Base-by-base conservation (phyloP, 495 filamentous ascomycete genomes). In the Alectoria sarmentosa region DNA sequence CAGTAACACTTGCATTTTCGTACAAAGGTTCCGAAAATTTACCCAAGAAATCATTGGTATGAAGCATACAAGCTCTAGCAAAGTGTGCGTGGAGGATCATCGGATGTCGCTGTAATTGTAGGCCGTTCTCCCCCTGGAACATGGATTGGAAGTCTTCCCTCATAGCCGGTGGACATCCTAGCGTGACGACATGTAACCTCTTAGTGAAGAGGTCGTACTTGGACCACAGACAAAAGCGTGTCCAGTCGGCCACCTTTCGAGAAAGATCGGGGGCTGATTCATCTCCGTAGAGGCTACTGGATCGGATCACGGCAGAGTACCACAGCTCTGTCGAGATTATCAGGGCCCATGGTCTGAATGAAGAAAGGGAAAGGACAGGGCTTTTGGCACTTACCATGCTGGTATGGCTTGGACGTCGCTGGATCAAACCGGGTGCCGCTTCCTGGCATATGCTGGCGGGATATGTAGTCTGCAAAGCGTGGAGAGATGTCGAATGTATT, bases 231-330 rank as follows among this genome's bases (percentile, higher is more conserved):
- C 10, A 32, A 30, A 64, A 64, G n/a, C 52, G 55, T 34, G 26
- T 58, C 56, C 56, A 58, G 26, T 58, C 56, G 34, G 36, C 56
- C 36, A 41, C 56, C 32, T 58, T 58, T 23, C 62, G 62, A 44
- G 62, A 64, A 58, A 64, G 62, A 46, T 64, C 62, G 41, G 37
- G 54, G 52, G 62, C 62, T 48, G 60, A 54, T 36, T 58, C 55
- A 34, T 64, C 62, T 3, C 64, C 64, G 42, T 61, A 49, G 14
- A 21, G 30, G 41, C 28, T 55, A 17, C n/a, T 49, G 7, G 30
- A 61, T 38, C 64, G 64, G 34, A 62, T 60, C 23, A 66, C 64
- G 15, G 58, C 57, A 41, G 64, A 66, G 36, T 61, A 66, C 64
- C 64, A 66, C 23, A 34, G 23, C 37, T 63, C 65, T 67, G 48